Evolutionary conservation across 768 basidiomycete genomes (phyloP), one percentile per base, ranked within the genome.

Genomic region (Hydnomerulius pinastri): DNA sequence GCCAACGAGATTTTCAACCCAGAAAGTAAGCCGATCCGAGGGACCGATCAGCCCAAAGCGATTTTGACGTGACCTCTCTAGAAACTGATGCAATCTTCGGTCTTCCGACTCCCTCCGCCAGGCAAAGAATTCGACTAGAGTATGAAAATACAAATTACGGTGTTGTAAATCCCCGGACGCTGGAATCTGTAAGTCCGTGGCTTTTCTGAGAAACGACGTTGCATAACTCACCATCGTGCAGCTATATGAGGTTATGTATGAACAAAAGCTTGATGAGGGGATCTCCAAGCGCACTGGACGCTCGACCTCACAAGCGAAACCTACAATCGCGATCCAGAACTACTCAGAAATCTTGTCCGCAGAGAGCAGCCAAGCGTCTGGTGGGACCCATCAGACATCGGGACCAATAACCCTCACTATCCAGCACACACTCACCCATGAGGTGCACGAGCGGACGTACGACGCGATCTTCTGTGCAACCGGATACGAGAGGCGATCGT

Each of bases 1-100:
- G 70, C 75, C 36, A 81, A 82, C 61, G 78, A 79, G 54, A 75
- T 80, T 6, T 82, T 81, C 53, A 77, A 80, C 56, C 79, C 80
- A 21, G 70, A 63, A 13, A 58, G 76, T 76, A 55, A 50, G 75
- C 64, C 11, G 24, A 25, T 43, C 28, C 18, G 1, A 33, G 4
- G 23, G 15, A n/a, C 13, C 4, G 17, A 37, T 28, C 39, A 10
- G 15, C 21, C 21, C 35, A 21, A 33, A 23, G 28, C 43, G 17
- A 53, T 13, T 9, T 28, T 10, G 1, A 43, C 28, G 20, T 30
- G 20, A 6, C 15, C 18, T 51, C 56, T 46, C 46, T 46, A 79
- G 76, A 72, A 29, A 78, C 72, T 11, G 69, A 76, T 49, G 55
- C 62, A 7, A 63, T 74, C 66, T 81, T 68, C 57, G 57, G 64